Conservation (phyloP, 1,284 basidiomycete genomes). For the Puccinia horiana region DNA sequence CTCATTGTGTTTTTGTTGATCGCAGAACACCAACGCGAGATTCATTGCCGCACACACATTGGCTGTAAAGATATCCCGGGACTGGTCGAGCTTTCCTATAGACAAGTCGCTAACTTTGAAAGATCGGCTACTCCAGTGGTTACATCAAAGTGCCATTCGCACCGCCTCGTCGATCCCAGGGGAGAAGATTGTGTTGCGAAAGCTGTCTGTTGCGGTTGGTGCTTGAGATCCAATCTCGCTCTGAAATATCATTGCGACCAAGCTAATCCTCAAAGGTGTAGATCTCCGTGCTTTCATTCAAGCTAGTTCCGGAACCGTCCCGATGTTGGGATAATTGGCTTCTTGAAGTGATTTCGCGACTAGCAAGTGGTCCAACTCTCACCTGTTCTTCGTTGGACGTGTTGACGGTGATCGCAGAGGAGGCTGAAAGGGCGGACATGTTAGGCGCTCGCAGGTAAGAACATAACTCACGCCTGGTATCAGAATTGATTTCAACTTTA, state of each 20-base stretch:
- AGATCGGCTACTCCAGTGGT: slow-evolving; percentile 53
- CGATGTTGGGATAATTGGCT: slow-evolving; percentile 54
- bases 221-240: background rate
- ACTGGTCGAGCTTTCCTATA: slow-evolving; percentile 51
- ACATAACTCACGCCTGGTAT: background rate
- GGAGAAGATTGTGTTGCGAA: slow-evolving; percentile 54
- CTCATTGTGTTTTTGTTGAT: background rate
- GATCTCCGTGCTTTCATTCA: slow-evolving; percentile 31
- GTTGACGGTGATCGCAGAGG: slow-evolving; percentile 54
- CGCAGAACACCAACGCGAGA: slow-evolving; percentile 51
- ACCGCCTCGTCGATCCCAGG: slow-evolving; percentile 50
- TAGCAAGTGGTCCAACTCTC: slow-evolving; percentile 51
- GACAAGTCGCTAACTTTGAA: slow-evolving; percentile 50
- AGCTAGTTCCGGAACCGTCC: slow-evolving; percentile 27
- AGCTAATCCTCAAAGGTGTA: background rate
- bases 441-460: slow-evolving; percentile 53
- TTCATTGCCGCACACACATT: slow-evolving; percentile 56
- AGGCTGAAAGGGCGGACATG: slow-evolving; percentile 55
- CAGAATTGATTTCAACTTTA: background rate
- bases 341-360: slow-evolving; percentile 53
- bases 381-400: slow-evolving; percentile 53
- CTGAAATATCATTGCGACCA: background rate
- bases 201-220: slow-evolving; percentile 53
- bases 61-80: slow-evolving; percentile 52
- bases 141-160: slow-evolving; percentile 51